Evolutionary conservation across 257 asterid species (phyloP).

Genomic region (Ajuga chamaepitys): DNA sequence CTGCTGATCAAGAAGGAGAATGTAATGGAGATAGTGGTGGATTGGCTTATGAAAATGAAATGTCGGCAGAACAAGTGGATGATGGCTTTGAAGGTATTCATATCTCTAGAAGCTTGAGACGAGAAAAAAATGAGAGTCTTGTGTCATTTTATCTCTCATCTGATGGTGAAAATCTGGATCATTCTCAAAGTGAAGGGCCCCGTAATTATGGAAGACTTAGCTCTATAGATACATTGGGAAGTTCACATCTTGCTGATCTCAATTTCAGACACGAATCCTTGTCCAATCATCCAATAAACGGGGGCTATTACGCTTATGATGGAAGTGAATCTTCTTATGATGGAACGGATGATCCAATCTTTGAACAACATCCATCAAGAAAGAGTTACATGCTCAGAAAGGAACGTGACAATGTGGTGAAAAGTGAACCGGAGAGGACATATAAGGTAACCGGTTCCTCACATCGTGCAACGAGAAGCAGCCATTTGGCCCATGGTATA

Average conservation of each 20-base stretch:
- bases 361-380: constrained; percentile 27
- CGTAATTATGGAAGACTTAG: constrained; percentile 27
- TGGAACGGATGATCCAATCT: constrained; percentile 35
- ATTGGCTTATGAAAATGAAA: constrained; percentile 15
- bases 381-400: constrained; percentile 18
- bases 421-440: constrained; percentile 23
- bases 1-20: constrained; percentile 17
- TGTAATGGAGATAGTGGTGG: constrained; percentile 11
- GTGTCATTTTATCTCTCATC: constrained; percentile 24
- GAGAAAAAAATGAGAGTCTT: constrained; percentile 18
- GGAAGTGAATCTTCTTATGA: constrained; percentile 72
- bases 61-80: constrained; percentile 5
- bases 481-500: constrained; percentile 26
- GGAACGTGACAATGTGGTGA: constrained; percentile 17
- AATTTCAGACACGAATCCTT: constrained; percentile 10
- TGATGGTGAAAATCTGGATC: constrained; percentile 32
- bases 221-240: constrained; percentile 35
- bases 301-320: constrained; percentile 46
- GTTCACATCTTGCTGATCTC: constrained; percentile 24
- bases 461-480: constrained; percentile 26
- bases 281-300: constrained; percentile 30
- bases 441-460: constrained; percentile 25
- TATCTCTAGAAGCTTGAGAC: constrained; percentile 13
- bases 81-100: constrained; percentile 7
- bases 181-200: constrained; percentile 15